A percentile compares a stretch with the other conserved stretches of the same genome.
Conservation (phyloP, 176 grass and related monocot species). For the Oryza coarctata region DNA sequence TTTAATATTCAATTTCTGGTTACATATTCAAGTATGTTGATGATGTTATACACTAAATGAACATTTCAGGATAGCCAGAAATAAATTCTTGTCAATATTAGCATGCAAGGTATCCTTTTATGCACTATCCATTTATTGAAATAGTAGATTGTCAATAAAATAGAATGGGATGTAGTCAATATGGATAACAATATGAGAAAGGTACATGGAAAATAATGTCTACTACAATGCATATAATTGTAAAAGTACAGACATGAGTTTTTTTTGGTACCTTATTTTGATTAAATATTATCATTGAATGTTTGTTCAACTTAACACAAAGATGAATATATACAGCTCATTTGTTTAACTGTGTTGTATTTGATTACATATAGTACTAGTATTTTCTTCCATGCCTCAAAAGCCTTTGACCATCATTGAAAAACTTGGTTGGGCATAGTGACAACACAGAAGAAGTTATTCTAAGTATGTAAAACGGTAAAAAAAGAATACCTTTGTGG, state of each 20-base stretch:
- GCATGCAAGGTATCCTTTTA: not conserved
- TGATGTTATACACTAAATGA: not conserved
- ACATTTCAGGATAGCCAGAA: not conserved
- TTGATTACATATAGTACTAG: not conserved
- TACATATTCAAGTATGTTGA: slow-evolving; percentile 12
- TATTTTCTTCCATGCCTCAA: not conserved
- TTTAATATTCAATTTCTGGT: not conserved
- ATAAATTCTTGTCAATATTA: not conserved
- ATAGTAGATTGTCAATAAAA: not conserved
- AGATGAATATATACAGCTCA: not conserved
- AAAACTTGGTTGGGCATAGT: not conserved
- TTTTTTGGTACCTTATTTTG: not conserved
- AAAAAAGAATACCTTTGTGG: slow-evolving; percentile 52
- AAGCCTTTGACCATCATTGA: not conserved
- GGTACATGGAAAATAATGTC: not conserved
- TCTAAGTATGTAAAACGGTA: not conserved
- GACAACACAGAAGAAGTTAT: not conserved
- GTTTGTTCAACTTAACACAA: not conserved
- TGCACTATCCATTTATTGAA: not conserved
- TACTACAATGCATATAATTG: not conserved
- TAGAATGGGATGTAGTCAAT: no score
- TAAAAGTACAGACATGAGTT: not conserved
- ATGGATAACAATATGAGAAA: not conserved
- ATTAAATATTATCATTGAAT: not conserved
- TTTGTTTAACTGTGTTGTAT: not conserved